A percentile compares a stretch with the other conserved stretches of the same genome.
Evolutionary conservation across 305 asterid species (phyloP).

Genomic region (Euphrasia arctica): DNA sequence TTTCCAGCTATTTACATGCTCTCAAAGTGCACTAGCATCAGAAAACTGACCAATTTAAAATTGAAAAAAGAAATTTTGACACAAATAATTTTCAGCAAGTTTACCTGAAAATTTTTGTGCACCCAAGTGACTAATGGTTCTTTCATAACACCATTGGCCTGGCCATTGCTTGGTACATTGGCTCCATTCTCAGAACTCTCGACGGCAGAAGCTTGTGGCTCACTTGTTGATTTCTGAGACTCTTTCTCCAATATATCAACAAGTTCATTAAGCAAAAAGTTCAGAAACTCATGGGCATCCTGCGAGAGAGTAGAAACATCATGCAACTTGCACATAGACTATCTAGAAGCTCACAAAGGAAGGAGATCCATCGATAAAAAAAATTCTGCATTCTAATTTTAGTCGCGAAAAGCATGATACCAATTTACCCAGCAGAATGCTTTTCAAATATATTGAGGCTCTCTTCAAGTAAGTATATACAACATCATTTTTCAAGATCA

Average conservation of each 20-base stretch:
- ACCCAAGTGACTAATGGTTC: conserved; percentile 80
- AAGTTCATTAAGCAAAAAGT: conserved; percentile 73
- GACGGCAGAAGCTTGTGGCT: not conserved
- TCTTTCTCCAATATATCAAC: conserved; percentile 90
- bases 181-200: conserved; percentile 49
- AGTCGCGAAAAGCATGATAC: not conserved
- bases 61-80: not conserved
- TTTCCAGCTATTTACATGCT: conserved; percentile 4
- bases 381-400: not conserved
- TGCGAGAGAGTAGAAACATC: conserved; percentile 28
- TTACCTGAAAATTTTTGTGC: conserved; percentile 87
- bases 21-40: conserved; percentile 1
- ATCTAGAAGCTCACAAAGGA: not conserved
- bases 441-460: not conserved
- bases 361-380: not conserved
- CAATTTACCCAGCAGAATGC: not conserved
- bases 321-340: conserved; percentile 3
- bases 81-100: not conserved
- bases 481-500: not conserved
- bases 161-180: conserved; percentile 49
- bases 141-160: conserved; percentile 48
- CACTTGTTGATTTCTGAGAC: conserved; percentile 42
- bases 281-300: conserved; percentile 95
- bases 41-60: not conserved
- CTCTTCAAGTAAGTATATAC: not conserved